Conservation (phyloP, 768 basidiomycete species). For the Lentinula aciculospora region DNA sequence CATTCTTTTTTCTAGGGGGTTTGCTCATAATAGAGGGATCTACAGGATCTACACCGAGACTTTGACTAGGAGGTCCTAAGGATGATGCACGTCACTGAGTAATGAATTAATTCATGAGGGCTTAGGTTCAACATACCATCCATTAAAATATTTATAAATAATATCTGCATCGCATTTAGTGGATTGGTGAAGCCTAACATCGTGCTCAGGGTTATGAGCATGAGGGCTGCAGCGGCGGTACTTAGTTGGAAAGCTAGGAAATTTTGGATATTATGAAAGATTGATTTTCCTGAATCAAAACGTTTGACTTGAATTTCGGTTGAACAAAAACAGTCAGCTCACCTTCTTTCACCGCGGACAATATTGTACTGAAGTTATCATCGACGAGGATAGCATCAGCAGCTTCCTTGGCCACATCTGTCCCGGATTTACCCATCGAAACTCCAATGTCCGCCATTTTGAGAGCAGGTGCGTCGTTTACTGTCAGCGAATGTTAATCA, state of each 20-base stretch:
- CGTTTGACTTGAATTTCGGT: constrained; percentile 9
- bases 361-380: constrained; percentile 93
- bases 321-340: constrained; percentile 10
- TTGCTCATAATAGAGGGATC: constrained; percentile 89
- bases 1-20: constrained; percentile 90
- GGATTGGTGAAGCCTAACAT: constrained; percentile 87
- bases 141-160: constrained; percentile 99
- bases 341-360: constrained; percentile 95
- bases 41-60: constrained; percentile 94
- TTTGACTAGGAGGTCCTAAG: constrained; percentile 90
- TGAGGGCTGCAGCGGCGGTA: constrained; percentile 93
- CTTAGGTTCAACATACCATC: constrained; percentile 54
- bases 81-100: constrained; percentile 2
- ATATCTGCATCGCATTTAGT: constrained; percentile 95
- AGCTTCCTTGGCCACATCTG: constrained; percentile 97
- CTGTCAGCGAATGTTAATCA: constrained; percentile 29
- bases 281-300: constrained; percentile 70
- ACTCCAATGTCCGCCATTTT: constrained; percentile 99
- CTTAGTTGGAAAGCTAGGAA: constrained; percentile 96
- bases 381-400: constrained; percentile 96
- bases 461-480: constrained; percentile 94
- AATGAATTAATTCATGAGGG: neutral
- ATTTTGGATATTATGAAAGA: constrained; percentile 98
- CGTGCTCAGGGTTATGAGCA: constrained; percentile 93
- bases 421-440: constrained; percentile 98